phyloP scores from a whole-genome alignment of 331 rosid genomes.

The Quercus lobata region DNA sequence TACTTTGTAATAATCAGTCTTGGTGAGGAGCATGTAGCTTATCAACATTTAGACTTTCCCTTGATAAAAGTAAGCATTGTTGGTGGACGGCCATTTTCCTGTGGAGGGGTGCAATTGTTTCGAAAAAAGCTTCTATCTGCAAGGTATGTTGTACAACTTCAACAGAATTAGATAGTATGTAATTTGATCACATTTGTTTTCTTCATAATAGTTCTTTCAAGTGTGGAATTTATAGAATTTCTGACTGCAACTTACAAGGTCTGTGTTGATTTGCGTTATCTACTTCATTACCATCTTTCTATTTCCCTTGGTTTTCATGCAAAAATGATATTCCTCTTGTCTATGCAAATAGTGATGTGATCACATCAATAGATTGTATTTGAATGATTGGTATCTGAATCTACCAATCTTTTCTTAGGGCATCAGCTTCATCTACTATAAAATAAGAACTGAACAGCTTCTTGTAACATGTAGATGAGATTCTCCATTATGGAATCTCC shows the following conservation, averaged over 20 bases:
- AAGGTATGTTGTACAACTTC: conserved; percentile 43
- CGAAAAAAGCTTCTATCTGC: conserved; percentile 63
- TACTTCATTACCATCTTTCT: neutral
- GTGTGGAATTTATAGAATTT: neutral
- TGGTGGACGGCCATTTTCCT: conserved; percentile 94
- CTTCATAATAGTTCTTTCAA: neutral
- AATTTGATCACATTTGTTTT: neutral
- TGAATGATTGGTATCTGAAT: neutral
- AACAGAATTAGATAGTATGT: conserved; percentile 7
- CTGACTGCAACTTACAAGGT: neutral
- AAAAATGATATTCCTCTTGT: neutral
- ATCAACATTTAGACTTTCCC: conserved; percentile 68
- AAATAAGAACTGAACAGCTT: conserved; percentile 17
- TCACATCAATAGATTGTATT: neutral
- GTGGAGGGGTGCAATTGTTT: conserved; percentile 60
- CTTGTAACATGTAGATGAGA: conserved; percentile 9
- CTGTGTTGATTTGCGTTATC: neutral
- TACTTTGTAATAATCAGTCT: conserved; percentile 58
- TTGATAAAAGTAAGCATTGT: conserved; percentile 63
- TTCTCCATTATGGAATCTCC: conserved; percentile 12
- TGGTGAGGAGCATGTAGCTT: conserved; percentile 76
- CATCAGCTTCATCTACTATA: neutral
- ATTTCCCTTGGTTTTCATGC: conserved; percentile 15
- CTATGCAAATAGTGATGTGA: conserved; percentile 14
- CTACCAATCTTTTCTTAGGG: neutral